Evolutionary conservation across 495 filamentous ascomycete species (phyloP), one percentile per base, ranked within the genome.

Genomic region (Usnea hakonensis): DNA sequence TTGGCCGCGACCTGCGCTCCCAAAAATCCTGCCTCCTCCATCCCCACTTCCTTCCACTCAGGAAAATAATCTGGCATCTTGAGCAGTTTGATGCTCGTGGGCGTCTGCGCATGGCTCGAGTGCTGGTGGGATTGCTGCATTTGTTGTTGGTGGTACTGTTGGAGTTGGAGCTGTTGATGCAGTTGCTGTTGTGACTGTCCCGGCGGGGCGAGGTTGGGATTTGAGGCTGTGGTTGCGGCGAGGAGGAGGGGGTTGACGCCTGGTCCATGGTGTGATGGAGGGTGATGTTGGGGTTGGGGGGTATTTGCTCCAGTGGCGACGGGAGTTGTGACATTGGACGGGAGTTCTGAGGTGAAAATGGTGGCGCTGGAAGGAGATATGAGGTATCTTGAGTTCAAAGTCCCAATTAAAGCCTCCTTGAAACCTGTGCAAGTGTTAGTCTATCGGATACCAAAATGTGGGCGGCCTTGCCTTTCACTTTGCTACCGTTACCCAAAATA

Each of bases 301-400:
- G 94, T 98, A 71, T 91, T 93, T 23, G 93, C 87, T 21, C 94
- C 94, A 0, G 94, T 98, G 8, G 90, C 91, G 41, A 85, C 80
- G 14, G 94, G 94, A 0, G 94, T 97, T 50, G 88, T 89, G 70
- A 95, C 81, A 73, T 91, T 90, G 1, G 89, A 94, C 23, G 91
- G 91, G 38, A 98, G 84, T 74, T 98, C 94, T 52, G 90, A 95
- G 40, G 90, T 95, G 79, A 98, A 98, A 69, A 97, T 97, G 40
- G 91, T 96, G 28, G 88, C 91, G 3, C 85, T 86, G 46, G 89
- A 92, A 0, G 94, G 94, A 6, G 91, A 93, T 61, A 97, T 87
- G 41, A 95, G 78, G 71, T 94, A 95, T 66, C 90, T 93, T 63
- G 85, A 82, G 36, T 83, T 83, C 26, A 97, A 80, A 0, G 87